Conservation (phyloP, 2,329 filamentous ascomycete genomes). For the Drechmeria coniospora region DNA sequence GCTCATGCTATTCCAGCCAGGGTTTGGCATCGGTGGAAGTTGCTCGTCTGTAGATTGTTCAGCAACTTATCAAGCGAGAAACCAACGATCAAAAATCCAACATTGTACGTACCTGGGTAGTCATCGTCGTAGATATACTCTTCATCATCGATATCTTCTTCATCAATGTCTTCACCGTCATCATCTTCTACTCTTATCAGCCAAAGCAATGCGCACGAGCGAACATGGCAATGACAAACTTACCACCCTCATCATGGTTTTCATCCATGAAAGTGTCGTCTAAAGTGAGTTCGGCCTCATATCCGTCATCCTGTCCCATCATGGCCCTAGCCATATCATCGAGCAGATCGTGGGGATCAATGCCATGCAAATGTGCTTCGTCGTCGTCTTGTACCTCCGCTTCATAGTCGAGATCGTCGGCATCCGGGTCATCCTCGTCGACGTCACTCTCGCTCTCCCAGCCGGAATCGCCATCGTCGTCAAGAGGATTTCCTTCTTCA, state of each 20-base stretch:
- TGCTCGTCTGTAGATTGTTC: slow-evolving; percentile 4
- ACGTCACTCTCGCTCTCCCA: slow-evolving; percentile 47
- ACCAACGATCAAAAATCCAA: no score
- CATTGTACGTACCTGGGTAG: slow-evolving; percentile 42
- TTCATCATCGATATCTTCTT: slow-evolving; percentile 56
- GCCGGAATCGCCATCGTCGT: slow-evolving; percentile 43
- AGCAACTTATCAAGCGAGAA: no score
- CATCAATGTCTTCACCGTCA: slow-evolving; percentile 50
- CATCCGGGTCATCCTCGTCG: slow-evolving; percentile 37
- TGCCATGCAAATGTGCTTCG: slow-evolving; percentile 29
- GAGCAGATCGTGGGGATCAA: slow-evolving; percentile 30
- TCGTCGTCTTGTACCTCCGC: slow-evolving; percentile 39
- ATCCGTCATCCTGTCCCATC: slow-evolving; percentile 32
- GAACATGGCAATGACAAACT: no score
- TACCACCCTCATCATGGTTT: slow-evolving; percentile 44
- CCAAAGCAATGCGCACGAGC: no score
- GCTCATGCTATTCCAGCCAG: slow-evolving; percentile 44
- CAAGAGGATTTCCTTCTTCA: slow-evolving; percentile 43
- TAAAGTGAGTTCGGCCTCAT: slow-evolving; percentile 36
- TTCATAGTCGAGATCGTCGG: slow-evolving; percentile 39
- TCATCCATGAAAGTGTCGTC: slow-evolving; percentile 39
- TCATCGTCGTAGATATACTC: slow-evolving; percentile 47
- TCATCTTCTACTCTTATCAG: slow-evolving; percentile 31
- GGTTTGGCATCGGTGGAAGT: slow-evolving; percentile 25
- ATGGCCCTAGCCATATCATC: slow-evolving; percentile 41